Evolutionary conservation across 768 basidiomycete genomes (phyloP), one percentile per base, ranked within the genome.

Genomic region (Kwoniella sp.): DNA sequence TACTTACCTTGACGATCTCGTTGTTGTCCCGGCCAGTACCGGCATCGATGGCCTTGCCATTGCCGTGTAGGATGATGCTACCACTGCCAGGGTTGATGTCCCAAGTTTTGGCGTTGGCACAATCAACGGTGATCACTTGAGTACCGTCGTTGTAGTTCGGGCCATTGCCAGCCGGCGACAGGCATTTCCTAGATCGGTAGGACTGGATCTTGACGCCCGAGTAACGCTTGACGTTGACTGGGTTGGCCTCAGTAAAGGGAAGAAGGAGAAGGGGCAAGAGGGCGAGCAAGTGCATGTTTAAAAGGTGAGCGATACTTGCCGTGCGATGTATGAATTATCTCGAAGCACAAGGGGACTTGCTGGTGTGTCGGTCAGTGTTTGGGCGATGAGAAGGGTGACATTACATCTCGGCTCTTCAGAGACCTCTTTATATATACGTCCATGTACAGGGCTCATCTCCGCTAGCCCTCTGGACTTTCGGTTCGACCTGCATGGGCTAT

Each of bases 1-100:
- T 11, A 66, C 68, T 23, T 31, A 70, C 65, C 65, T 70, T 70
- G 55, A 66, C 54, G 51, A 58, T 58, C 37, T 50, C 65, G 28
- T 66, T 66, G 28, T 70, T 66, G 13, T 45, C 31, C 2, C 47
- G 30, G 31, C 51, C 54, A 2, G 52, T 51, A 5, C 68, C 68
- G 37, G 68, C 68, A 41, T 70, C 68, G 15, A 70, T 30, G 12
- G 60, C 59, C 38, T 29, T 22, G 8, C 41, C 45, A 9, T 41
- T 55, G 4, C 61, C 65, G 26, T 58, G 51, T 1, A 70, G 26
- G 30, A 63, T 53, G 26, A 70, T 55, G 28, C 55, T 58, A 13
- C 65, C 65, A 29, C 31, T 45, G 11, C 68, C 68, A 2, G 60
- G 61, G 51, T 50, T 61, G 56, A 70, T 65, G 47, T 70, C 65